A percentile compares a stretch with the other conserved stretches of the same genome.
phyloP scores from a whole-genome alignment of 768 basidiomycete species.

The Clitopilus passeckerianus region DNA sequence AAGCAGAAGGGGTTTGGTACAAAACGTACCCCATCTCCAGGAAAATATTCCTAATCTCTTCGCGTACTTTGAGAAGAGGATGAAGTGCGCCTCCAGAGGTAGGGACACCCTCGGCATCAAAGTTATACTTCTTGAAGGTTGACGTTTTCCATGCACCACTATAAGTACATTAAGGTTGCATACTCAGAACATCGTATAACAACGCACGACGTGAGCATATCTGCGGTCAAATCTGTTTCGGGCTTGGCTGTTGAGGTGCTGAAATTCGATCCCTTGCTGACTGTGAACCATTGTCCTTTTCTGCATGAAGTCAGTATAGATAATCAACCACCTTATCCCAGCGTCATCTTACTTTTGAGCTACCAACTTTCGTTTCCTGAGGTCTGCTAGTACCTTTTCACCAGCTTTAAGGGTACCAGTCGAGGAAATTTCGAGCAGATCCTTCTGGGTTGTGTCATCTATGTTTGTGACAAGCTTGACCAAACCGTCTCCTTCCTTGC shows the following conservation, averaged over 20 bases:
- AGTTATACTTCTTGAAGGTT: conserved; percentile 97
- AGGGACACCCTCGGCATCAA: conserved; percentile 91
- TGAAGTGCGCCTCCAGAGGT: conserved; percentile 91
- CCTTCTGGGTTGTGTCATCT: conserved; percentile 67
- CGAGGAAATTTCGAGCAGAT: conserved; percentile 67
- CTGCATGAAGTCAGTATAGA: conserved; percentile 33
- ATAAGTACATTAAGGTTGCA: conserved; percentile 7
- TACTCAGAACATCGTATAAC: background rate
- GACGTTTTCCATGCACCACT: conserved; percentile 95
- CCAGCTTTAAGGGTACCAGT: conserved; percentile 70
- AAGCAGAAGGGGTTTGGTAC: background rate
- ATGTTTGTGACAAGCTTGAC: conserved; percentile 71
- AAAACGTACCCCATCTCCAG: conserved; percentile 92
- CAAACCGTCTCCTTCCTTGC: conserved; percentile 84
- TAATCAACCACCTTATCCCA: background rate
- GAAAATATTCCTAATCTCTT: conserved; percentile 97
- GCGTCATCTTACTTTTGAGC: conserved; percentile 58
- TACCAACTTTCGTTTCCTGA: conserved; percentile 89
- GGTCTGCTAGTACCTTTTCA: conserved; percentile 80
- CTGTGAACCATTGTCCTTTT: conserved; percentile 94
- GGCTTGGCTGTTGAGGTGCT: conserved; percentile 88
- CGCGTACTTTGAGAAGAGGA: conserved; percentile 94
- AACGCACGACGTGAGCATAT: conserved; percentile 87
- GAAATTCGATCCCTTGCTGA: conserved; percentile 81
- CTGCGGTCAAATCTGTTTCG: conserved; percentile 94